Evolutionary conservation across 345 rosid species (phyloP).

Genomic region (Citropsis articulata): DNA sequence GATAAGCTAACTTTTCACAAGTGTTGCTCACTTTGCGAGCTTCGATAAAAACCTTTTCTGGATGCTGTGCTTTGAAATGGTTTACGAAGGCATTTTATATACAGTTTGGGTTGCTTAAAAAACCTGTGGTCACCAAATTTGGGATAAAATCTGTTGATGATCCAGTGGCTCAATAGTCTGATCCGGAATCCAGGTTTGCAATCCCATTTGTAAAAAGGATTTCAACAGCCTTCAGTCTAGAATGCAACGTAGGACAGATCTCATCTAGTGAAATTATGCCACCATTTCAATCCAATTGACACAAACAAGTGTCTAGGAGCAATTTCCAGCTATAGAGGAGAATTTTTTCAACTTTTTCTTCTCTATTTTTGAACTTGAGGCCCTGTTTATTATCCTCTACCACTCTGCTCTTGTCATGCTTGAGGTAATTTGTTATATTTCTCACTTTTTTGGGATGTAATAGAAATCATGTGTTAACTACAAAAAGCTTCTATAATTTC

Average conservation of each 20-base stretch:
- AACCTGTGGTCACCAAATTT: constrained; percentile 18
- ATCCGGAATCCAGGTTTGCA: not conserved
- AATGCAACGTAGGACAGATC: not conserved
- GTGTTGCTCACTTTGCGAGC: not conserved
- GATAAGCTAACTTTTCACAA: not conserved
- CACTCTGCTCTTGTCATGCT: not conserved
- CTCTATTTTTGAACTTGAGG: not conserved
- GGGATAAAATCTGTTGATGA: constrained; percentile 18
- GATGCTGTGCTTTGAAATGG: not conserved
- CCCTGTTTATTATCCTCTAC: not conserved
- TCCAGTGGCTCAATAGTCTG: constrained; percentile 19
- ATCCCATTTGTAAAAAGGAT: constrained; percentile 10
- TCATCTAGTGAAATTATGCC: not conserved
- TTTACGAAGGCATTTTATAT: constrained; percentile 15
- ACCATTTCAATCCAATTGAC: not conserved
- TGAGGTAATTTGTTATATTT: not conserved
- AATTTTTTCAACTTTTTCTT: not conserved
- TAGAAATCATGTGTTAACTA: not conserved
- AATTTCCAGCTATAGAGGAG: not conserved
- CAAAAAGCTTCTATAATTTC: not conserved
- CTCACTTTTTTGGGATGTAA: not conserved
- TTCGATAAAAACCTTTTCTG: not conserved
- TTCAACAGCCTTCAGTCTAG: not conserved
- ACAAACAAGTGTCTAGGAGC: not conserved
- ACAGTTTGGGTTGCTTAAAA: constrained; percentile 24